Base-by-base conservation (phyloP, 768 basidiomycete genomes). In the Boletus pseudopeckii region DNA sequence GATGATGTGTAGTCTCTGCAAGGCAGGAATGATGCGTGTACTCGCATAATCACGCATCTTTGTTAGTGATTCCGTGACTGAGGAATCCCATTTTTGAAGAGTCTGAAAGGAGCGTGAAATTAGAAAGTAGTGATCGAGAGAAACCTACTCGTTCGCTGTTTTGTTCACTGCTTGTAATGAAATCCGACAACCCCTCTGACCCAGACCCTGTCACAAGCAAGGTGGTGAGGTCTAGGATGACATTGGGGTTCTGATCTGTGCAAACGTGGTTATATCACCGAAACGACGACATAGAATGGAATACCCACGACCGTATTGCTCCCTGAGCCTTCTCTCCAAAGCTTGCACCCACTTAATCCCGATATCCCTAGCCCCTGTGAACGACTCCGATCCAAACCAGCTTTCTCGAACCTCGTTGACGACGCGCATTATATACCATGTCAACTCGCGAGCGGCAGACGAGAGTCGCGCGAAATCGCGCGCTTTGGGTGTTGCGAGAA, bases 21-120 rank as follows among this genome's bases (percentile, higher is more conserved):
- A 81, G 30, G 89, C 88, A 28, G 88, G 88, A 8, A 81, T 78
- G 30, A 90, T 71, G 46, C 82, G 80, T 57, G 85, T 81, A 62
- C 87, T 86, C 18, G 86, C 77, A 62, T 78, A 82, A 66, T 92
- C 87, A 48, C 89, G 86, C 52, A 92, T 71, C 65, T 83, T 88
- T 32, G 78, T 74, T 47, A 93, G 69, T 15, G 88, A 81, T 55
- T 91, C 88, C 10, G 76, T 75, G 59, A 91, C 80, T 5, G 82
- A 83, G 2, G 81, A 75, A 65, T 92, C 90, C 90, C 90, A 93
- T 67, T 90, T 90, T 65, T 85, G 84, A 52, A 92, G 76, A 44
- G 84, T 83, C 90, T 92, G 58, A 46, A 55, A 64, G 33, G 36
- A 57, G 41, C 39, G 53, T 71, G 52, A 71, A 62, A 33, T 55